These are phyloP conservation scores for Aspergillus affinis DNA, from an alignment of 495 filamentous ascomycete genomes.

Conservation along the genomic window DNA sequence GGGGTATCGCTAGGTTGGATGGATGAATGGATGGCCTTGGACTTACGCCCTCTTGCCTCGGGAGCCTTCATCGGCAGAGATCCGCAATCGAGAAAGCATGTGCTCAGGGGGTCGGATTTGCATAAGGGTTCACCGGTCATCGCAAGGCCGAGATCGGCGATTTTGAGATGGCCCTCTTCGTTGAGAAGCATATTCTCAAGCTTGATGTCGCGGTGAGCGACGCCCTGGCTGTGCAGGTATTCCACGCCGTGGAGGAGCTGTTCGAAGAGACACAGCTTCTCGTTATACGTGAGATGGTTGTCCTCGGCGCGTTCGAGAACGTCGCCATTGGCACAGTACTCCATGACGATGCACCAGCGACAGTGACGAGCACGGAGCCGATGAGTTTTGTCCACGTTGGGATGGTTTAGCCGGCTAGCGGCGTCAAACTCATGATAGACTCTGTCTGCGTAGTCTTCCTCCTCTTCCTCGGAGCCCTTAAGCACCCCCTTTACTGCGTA, in stretches of 20 bases:
- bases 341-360: slow-evolving; percentile 82
- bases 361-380: slow-evolving; percentile 63
- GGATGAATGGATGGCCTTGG: neutral
- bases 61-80: neutral
- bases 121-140: slow-evolving; percentile 15
- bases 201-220: slow-evolving; percentile 82
- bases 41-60: neutral
- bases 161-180: slow-evolving; percentile 68
- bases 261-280: slow-evolving; percentile 75
- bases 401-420: slow-evolving; percentile 72
- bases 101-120: neutral
- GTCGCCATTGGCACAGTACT: slow-evolving; percentile 75
- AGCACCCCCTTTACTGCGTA: slow-evolving; percentile 82
- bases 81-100: neutral
- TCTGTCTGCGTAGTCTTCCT: slow-evolving; percentile 70
- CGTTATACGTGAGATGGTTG: slow-evolving; percentile 57
- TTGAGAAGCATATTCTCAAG: slow-evolving; percentile 74
- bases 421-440: slow-evolving; percentile 80
- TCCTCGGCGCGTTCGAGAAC: slow-evolving; percentile 66
- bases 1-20: slow-evolving; percentile 27
- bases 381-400: slow-evolving; percentile 74
- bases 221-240: slow-evolving; percentile 68
- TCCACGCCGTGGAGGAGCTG: slow-evolving; percentile 69
- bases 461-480: slow-evolving; percentile 57
- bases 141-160: slow-evolving; percentile 78